Percentiles rank a stretch among this genome's conserved stretches.
These are phyloP conservation scores for Pythium periplocum DNA, from an alignment of 352 stramenopile genomes.

Conservation along the genomic window DNA sequence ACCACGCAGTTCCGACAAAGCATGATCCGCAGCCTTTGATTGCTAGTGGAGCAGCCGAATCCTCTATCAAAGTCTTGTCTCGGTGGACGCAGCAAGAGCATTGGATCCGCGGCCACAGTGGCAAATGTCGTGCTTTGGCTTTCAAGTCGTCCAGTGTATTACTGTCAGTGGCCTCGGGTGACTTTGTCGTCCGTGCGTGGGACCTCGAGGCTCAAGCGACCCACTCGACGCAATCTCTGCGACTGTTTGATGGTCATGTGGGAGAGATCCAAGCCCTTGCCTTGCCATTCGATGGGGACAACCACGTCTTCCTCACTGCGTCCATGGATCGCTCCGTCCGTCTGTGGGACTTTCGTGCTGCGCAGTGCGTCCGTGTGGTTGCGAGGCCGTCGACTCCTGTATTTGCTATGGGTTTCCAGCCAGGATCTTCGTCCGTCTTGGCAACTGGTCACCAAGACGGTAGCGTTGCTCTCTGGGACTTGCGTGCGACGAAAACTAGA, in stretches of 20 bases:
- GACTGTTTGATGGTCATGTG: constrained; percentile 52
- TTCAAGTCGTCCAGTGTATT: constrained; percentile 32
- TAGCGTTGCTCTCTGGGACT: constrained; percentile 55
- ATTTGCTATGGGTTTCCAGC: constrained; percentile 47
- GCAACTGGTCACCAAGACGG: constrained; percentile 61
- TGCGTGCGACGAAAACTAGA: constrained; percentile 22
- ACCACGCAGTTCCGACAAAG: constrained; percentile 9
- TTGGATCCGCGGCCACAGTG: constrained; percentile 29
- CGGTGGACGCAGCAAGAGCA: constrained; percentile 19
- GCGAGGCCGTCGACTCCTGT: constrained; percentile 23
- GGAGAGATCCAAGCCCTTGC: constrained; percentile 56
- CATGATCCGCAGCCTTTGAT: constrained; percentile 18
- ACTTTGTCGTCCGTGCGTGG: constrained; percentile 49
- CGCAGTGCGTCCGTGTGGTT: constrained; percentile 46
- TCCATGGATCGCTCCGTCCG: constrained; percentile 57
- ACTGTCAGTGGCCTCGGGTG: constrained; percentile 33
- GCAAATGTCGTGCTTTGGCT: constrained; percentile 44
- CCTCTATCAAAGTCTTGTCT: constrained; percentile 52
- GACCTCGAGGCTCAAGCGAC: constrained; percentile 21
- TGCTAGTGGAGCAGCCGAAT: constrained; percentile 51
- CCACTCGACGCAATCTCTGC: constrained; percentile 7
- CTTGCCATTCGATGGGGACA: no score
- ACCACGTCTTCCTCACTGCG: constrained; percentile 21
- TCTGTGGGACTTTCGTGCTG: constrained; percentile 60
- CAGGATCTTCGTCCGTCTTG: constrained; percentile 20